Base-by-base conservation (phyloP, 305 asterid genomes). In the Rubia tinctorum region DNA sequence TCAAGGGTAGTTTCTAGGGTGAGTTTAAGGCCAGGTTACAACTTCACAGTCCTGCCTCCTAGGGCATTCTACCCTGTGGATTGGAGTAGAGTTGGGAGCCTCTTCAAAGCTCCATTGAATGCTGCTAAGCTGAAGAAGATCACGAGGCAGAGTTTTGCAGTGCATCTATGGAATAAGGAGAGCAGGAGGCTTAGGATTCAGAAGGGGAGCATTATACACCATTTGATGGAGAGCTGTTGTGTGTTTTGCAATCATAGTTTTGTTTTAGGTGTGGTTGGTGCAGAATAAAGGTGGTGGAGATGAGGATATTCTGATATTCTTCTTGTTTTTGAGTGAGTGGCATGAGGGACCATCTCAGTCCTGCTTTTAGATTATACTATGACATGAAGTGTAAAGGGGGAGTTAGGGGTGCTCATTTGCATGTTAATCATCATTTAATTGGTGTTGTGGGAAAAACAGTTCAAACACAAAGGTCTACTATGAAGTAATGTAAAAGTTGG, bases 81-180 rank as follows among this genome's bases (percentile, higher is more conserved):
- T 78, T 95, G 99, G 99, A 88, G 86, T 70, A 86, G 79, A 66
- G 87, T 95, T 61, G 83, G 87, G 6, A 76, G 88, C 71, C 86
- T 92, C 10, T 95, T 92, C 22, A 69, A 72, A 23, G 92, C 92
- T 76, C 91, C 93, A 4, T 70, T 63, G 73, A 85, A 86, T 53
- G 76, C 66, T 75, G 73, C 80, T 22, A 90, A 90, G 83, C 82
- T 90, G 20, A 73, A 71, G 64, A 87, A 89, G 66, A 90, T 94
- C 63, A 80, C 66, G 63, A 81, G 81, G 51, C 77, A 74, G 49
- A 92, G 99, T 65, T 88, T 80, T 69, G 90, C 90, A 0, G 82
- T 92, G 69, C 99, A 92, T 82, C 88, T 94, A 0, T 94, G 99
- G 99, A 94, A 94, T 75, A 92, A 88, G 85, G 93, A 89, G 88